A percentile compares a stretch with the other conserved stretches of the same genome.
Conservation (phyloP, 2,329 filamentous ascomycete genomes). For the Aureobasidium sp. region DNA sequence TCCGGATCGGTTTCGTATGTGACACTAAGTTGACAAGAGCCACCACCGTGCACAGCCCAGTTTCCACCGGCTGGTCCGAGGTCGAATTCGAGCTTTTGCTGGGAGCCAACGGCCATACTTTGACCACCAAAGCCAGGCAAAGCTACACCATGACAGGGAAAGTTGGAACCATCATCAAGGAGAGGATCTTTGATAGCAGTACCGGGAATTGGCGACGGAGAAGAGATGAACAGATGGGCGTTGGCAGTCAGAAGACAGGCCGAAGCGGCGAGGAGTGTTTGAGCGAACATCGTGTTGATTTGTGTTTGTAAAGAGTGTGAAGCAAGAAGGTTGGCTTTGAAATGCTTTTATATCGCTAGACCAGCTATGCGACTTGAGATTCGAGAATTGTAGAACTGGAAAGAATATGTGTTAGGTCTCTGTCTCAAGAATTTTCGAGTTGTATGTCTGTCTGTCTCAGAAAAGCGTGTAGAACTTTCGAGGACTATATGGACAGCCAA, state of each 20-base stretch:
- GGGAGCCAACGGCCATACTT: conserved; percentile 54
- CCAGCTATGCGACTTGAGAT: conserved; percentile 12
- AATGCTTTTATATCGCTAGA: conserved; percentile 13
- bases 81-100: conserved; percentile 53
- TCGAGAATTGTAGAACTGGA: conserved; percentile 1
- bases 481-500: not conserved
- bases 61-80: no score
- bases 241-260: conserved; percentile 49
- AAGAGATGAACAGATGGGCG: conserved; percentile 68
- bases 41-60: conserved; percentile 75
- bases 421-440: not conserved
- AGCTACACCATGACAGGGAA: conserved; percentile 68
- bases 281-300: not conserved
- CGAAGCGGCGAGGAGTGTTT: conserved; percentile 37
- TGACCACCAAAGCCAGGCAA: conserved; percentile 39
- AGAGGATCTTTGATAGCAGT: conserved; percentile 56
- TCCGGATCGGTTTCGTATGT: no score
- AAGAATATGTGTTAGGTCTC: conserved; percentile 1
- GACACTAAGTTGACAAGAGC: conserved; percentile 82
- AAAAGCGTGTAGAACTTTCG: not conserved
- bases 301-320: not conserved
- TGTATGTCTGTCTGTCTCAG: not conserved
- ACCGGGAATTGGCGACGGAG: conserved; percentile 55
- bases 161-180: conserved; percentile 51
- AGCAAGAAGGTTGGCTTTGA: not conserved